A percentile compares a stretch with the other conserved stretches of the same genome.
These are phyloP conservation scores for Saccharomyces cerevisiae DNA, from an alignment of 805 yeast species.

Conservation along the genomic window DNA sequence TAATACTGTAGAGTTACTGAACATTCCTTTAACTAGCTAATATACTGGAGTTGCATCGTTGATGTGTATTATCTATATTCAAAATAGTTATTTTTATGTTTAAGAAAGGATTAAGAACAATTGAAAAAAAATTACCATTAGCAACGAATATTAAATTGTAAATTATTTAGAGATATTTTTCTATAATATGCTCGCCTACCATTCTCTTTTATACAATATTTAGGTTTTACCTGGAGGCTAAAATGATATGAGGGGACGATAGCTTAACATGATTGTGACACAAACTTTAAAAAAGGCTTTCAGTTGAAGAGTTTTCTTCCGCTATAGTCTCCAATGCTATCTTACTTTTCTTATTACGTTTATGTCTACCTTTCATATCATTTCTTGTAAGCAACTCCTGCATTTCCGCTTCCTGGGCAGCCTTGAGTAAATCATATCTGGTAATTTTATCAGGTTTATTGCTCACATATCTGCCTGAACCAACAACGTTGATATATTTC, in stretches of 20 bases:
- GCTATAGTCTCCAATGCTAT: not conserved
- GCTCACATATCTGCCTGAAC: conserved; percentile 9
- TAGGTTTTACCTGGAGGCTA: no score
- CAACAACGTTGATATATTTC: not conserved
- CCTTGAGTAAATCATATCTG: conserved; percentile 7
- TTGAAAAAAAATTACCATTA: not conserved
- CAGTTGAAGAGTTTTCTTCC: not conserved
- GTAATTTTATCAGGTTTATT: conserved; percentile 11
- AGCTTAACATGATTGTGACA: no score
- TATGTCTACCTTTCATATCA: not conserved
- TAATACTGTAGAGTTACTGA: conserved; percentile 44
- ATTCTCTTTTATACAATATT: no score
- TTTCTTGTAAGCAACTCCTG: not conserved
- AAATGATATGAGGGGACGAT: no score
- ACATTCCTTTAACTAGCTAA: not conserved
- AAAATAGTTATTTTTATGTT: conserved; percentile 2
- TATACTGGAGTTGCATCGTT: not conserved
- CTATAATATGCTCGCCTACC: not conserved
- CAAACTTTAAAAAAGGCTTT: not conserved
- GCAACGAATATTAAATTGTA: not conserved
- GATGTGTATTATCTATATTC: not conserved
- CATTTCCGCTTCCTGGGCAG: conserved; percentile 1
- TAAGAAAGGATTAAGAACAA: not conserved
- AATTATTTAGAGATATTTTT: not conserved
- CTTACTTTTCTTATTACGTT: not conserved